Evolutionary conservation across 306 rosid genomes (phyloP), one percentile per base, ranked within the genome.

Genomic region (Dicorynia guianensis): DNA sequence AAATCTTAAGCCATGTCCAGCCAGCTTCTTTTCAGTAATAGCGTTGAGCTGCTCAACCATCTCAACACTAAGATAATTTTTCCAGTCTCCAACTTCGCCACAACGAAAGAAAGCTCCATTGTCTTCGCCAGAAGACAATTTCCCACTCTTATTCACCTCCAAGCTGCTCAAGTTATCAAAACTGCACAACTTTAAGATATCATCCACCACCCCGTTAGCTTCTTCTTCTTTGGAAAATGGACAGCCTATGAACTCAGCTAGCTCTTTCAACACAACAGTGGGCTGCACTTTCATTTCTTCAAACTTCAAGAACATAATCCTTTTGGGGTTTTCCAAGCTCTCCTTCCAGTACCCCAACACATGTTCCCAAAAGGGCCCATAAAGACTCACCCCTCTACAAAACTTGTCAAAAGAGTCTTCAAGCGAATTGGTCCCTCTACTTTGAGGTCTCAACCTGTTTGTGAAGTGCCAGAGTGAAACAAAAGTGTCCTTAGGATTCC

Each of bases 401-500:
- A 80, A 84, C 65, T 13, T 77, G 8, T 77, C 81, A 1, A 80
- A 77, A 2, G 52, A 19, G 12, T 53, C 77, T 43, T 77, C 77
- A 1, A 86, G 20, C 6, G 82, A 40, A 33, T 14, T 65, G 10
- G 8, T 3, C 6, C 71, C 81, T 30, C 4, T 8, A 11, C 33
- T 12, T 6, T 34, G 33, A 3, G 60, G 71, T 57, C 79, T 82
- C 38, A 74, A 4, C 20, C 14, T 38, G 75, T 77, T 77, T 8
- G 73, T 42, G 62, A 86, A 86, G 58, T 86, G 87, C 85, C 79
- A 77, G 2, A 69, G 18, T 4, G 85, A 86, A 12, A 82, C 64
- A 11, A 86, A 77, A 47, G 30, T 20, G 75, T 83, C 83, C 72
- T 80, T 83, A 0, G 85, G 87, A 47, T 80, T 54, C 15, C 87